Evolutionary conservation across 2,329 filamentous ascomycete species (phyloP).

Genomic region (Talaromyces sp.): DNA sequence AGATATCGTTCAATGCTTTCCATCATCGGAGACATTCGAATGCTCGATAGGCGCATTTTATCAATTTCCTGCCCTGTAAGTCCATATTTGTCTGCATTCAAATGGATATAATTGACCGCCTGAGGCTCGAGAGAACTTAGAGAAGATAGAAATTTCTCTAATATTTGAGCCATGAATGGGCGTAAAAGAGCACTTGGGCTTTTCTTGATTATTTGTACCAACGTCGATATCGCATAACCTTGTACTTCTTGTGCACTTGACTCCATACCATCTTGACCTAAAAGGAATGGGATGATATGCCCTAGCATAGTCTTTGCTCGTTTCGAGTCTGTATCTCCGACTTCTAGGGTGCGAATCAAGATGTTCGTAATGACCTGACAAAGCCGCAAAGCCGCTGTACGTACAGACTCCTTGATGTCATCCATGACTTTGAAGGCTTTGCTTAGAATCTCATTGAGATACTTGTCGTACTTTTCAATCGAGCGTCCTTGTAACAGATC

Average conservation of each 20-base stretch:
- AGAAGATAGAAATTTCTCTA: slow-evolving; percentile 75
- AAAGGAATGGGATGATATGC: slow-evolving; percentile 82
- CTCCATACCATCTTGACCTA: slow-evolving; percentile 85
- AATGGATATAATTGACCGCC: slow-evolving; percentile 85
- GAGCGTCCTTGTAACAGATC: slow-evolving; percentile 81
- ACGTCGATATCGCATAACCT: slow-evolving; percentile 73
- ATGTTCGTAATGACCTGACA: slow-evolving; percentile 82
- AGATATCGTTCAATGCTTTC: slow-evolving; percentile 82
- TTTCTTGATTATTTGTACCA: slow-evolving; percentile 87
- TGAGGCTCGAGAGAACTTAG: slow-evolving; percentile 87
- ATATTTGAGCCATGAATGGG: slow-evolving; percentile 75
- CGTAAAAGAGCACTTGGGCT: slow-evolving; percentile 70
- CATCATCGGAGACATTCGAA: slow-evolving; percentile 82
- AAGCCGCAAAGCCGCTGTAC: slow-evolving; percentile 73
- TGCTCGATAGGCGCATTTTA: slow-evolving; percentile 74
- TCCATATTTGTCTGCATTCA: slow-evolving; percentile 79
- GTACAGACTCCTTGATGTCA: slow-evolving; percentile 90
- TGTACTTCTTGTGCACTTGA: slow-evolving; percentile 85
- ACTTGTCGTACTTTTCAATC: slow-evolving; percentile 73
- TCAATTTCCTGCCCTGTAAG: slow-evolving; percentile 87
- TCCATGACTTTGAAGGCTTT: slow-evolving; percentile 87
- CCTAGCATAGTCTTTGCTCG: slow-evolving; percentile 76
- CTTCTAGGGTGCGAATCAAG: slow-evolving; percentile 79
- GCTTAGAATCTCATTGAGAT: slow-evolving; percentile 80
- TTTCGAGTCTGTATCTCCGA: slow-evolving; percentile 61